phyloP scores from a whole-genome alignment of 371 early-diverging fungal genomes.

The Apophysomyces ossiformis region DNA sequence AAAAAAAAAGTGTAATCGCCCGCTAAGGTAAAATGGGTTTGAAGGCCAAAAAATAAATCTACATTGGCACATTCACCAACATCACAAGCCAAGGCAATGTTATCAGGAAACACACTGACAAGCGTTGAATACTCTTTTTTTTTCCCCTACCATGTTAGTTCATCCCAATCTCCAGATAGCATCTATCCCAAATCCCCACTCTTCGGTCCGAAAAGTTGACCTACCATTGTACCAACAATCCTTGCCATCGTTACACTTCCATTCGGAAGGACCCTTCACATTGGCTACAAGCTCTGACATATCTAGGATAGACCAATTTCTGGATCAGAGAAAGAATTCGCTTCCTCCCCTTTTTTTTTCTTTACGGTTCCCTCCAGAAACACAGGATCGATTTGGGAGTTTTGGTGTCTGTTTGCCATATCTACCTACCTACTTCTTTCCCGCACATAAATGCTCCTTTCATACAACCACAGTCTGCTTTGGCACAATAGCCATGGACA shows the following conservation, averaged over 20 bases:
- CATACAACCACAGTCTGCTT: conserved; percentile 58
- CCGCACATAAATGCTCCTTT: conserved; percentile 66
- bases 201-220: not conserved
- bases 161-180: not conserved
- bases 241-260: conserved; percentile 55
- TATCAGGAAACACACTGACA: conserved; percentile 57
- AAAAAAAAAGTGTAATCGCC: too few relatives aligned
- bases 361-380: too few relatives aligned
- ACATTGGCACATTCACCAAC: conserved; percentile 67
- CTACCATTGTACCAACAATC: conserved; percentile 63
- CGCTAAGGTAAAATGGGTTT: conserved; percentile 38
- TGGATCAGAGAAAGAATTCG: too few relatives aligned
- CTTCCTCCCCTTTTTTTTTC: not conserved
- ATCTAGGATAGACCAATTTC: conserved; percentile 36
- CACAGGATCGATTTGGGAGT: too few relatives aligned
- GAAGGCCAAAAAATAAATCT: conserved; percentile 41
- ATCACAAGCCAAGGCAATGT: conserved; percentile 56
- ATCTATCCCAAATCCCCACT: too few relatives aligned
- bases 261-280: conserved; percentile 53
- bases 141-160: not conserved
- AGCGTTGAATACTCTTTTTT: conserved; percentile 58
- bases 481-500: conserved; percentile 50
- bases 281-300: conserved; percentile 52
- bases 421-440: conserved; percentile 49
- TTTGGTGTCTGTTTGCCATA: not conserved